phyloP scores from a whole-genome alignment of 495 filamentous ascomycete species.

The Penicillium herquei region DNA sequence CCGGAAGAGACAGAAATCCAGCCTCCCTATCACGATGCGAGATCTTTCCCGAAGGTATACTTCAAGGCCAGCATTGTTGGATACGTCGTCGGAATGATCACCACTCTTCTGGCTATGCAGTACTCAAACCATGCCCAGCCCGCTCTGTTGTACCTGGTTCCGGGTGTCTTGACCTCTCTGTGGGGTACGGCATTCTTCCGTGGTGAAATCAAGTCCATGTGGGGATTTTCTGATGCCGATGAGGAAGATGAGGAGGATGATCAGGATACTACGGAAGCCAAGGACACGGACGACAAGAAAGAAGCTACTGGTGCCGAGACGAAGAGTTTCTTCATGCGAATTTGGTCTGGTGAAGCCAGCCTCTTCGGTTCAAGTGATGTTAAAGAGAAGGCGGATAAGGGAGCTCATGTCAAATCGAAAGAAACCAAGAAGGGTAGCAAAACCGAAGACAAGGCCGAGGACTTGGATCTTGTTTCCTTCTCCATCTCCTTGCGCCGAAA shows the following conservation, averaged over 20 bases:
- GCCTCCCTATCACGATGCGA: conserved; percentile 42
- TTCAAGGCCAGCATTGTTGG: conserved; percentile 78
- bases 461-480: conserved; percentile 32
- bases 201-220: conserved; percentile 72
- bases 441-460: conserved; percentile 8
- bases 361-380: background rate
- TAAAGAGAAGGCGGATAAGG: conserved; percentile 6
- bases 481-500: conserved; percentile 36
- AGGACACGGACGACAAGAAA: conserved; percentile 21
- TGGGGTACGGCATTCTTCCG: conserved; percentile 76
- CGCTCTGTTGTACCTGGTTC: conserved; percentile 90
- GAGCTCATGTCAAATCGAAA: conserved; percentile 5
- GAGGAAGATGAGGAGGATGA: conserved; percentile 27
- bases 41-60: conserved; percentile 77
- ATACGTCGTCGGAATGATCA: conserved; percentile 76
- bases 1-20: conserved; percentile 30
- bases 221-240: conserved; percentile 72
- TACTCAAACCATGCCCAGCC: conserved; percentile 81
- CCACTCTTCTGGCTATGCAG: conserved; percentile 75
- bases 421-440: conserved; percentile 12
- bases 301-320: conserved; percentile 6
- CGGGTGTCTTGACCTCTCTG: conserved; percentile 70
- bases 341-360: conserved; percentile 27
- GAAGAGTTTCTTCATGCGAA: conserved; percentile 29
- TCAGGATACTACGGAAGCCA: conserved; percentile 1